Evolutionary conservation across 140 eudicot genomes (phyloP).

Genomic region (Cichorium intybus): DNA sequence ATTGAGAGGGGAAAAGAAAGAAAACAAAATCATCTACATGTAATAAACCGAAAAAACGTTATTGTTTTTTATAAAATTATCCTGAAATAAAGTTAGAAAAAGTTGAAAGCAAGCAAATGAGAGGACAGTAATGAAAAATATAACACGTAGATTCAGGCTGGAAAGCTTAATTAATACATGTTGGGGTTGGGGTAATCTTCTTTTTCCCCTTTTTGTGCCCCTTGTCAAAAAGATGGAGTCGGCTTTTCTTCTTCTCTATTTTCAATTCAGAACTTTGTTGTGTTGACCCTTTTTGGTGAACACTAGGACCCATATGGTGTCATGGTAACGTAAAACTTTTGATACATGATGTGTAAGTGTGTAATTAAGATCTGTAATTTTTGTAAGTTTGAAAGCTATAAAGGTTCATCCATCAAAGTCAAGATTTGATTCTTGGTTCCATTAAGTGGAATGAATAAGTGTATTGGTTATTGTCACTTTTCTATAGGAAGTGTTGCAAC

Average conservation of each 20-base stretch:
- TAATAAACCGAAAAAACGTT: not conserved
- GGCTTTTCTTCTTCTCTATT: conserved; percentile 17
- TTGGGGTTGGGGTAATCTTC: conserved; percentile 22
- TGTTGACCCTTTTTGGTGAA: conserved; percentile 21
- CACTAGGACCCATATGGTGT: conserved; percentile 12
- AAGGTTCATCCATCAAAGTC: conserved; percentile 9
- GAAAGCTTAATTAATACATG: conserved; percentile 43
- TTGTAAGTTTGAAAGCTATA: not conserved
- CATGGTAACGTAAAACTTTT: conserved; percentile 2
- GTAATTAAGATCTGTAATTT: not conserved
- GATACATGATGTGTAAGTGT: not conserved
- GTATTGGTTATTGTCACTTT: not conserved
- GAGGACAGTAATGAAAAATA: conserved; percentile 28
- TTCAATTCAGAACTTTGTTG: conserved; percentile 24
- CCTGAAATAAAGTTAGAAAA: conserved; percentile 4
- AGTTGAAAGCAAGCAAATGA: conserved; percentile 22
- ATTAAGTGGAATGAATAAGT: not conserved
- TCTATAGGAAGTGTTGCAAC: too few species aligned
- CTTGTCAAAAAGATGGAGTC: conserved; percentile 26
- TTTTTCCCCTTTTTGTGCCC: not conserved
- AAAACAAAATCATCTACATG: not conserved
- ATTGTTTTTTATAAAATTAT: not conserved
- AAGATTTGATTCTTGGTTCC: conserved; percentile 3
- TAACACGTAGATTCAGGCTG: conserved; percentile 67
- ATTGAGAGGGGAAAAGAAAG: not conserved